A percentile compares a stretch with the other conserved stretches of the same genome.
These are phyloP conservation scores for Nelumbo lutea DNA, from an alignment of 164 flowering plant genomes.

Conservation along the genomic window DNA sequence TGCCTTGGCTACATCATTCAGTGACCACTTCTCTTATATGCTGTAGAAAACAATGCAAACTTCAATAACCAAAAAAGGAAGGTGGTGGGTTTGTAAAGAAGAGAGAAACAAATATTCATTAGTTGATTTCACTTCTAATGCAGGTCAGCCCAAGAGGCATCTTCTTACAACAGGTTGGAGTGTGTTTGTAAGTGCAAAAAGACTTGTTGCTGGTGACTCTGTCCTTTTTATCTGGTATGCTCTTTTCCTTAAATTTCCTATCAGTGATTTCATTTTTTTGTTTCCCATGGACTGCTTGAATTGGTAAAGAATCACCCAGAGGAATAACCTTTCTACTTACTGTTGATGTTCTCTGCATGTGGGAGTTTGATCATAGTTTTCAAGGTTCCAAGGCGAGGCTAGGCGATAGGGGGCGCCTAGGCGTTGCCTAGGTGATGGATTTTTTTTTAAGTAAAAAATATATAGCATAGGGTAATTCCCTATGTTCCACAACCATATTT, in stretches of 20 bases:
- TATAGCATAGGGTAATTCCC: no score
- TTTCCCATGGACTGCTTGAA: conserved; percentile 38
- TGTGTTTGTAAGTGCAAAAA: conserved; percentile 18
- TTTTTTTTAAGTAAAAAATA: no score
- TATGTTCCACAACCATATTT: no score
- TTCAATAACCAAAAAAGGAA: no score
- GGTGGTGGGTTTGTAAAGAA: background rate
- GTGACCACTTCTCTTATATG: no score
- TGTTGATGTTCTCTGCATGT: background rate
- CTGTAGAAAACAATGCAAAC: no score
- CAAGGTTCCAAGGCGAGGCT: no score
- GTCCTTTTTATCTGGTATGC: conserved; percentile 18
- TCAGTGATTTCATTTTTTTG: conserved; percentile 71
- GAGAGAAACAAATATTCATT: background rate
- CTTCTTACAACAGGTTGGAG: conserved; percentile 19
- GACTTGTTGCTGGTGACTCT: conserved; percentile 20
- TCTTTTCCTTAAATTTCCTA: background rate
- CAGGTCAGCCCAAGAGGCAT: conserved; percentile 21
- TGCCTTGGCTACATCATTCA: no score
- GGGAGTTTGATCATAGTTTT: background rate
- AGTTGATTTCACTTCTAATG: background rate
- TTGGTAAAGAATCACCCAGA: background rate
- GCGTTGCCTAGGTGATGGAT: no score
- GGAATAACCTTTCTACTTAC: background rate
- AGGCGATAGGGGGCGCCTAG: no score